Conservation (phyloP, 2,329 filamentous ascomycete species). For the Cercospora beticola region DNA sequence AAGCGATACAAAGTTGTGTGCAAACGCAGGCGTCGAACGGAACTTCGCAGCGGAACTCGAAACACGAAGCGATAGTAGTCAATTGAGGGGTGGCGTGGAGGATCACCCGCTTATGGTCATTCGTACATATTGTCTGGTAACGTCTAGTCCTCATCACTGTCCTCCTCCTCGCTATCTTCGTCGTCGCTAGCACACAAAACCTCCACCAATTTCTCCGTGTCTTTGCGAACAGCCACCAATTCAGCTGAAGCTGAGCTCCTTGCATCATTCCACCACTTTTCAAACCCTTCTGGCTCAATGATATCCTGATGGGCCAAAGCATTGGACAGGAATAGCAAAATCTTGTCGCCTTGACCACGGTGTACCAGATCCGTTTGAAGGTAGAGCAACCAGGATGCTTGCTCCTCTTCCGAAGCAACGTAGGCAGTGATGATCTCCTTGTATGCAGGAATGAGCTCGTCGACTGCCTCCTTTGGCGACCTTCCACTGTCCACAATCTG, state of each 20-base stretch:
- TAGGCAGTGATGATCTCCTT: conserved; percentile 60
- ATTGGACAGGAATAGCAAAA: conserved; percentile 77
- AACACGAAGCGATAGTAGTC: not conserved
- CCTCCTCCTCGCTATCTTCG: conserved; percentile 59
- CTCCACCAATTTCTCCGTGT: conserved; percentile 77
- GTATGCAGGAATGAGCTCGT: conserved; percentile 50
- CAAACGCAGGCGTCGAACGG: not conserved
- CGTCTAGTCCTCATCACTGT: conserved; percentile 22
- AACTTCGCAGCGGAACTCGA: not conserved
- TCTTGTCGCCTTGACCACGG: conserved; percentile 60
- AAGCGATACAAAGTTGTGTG: not conserved
- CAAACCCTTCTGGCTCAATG: conserved; percentile 82
- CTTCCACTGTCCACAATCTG: conserved; percentile 59
- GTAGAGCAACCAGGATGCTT: conserved; percentile 80
- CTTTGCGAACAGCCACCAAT: conserved; percentile 68
- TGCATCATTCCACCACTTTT: conserved; percentile 83
- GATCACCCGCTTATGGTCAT: conserved; percentile 11
- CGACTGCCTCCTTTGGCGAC: conserved; percentile 43
- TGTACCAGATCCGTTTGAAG: conserved; percentile 77
- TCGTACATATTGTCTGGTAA: conserved; percentile 5
- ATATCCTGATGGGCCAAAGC: conserved; percentile 82
- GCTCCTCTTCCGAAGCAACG: conserved; percentile 61
- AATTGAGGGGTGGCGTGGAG: not conserved
- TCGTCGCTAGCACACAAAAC: conserved; percentile 73
- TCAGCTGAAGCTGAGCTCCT: conserved; percentile 65